Conservation (phyloP, 495 filamentous ascomycete genomes). For the Immersiella caudata region DNA sequence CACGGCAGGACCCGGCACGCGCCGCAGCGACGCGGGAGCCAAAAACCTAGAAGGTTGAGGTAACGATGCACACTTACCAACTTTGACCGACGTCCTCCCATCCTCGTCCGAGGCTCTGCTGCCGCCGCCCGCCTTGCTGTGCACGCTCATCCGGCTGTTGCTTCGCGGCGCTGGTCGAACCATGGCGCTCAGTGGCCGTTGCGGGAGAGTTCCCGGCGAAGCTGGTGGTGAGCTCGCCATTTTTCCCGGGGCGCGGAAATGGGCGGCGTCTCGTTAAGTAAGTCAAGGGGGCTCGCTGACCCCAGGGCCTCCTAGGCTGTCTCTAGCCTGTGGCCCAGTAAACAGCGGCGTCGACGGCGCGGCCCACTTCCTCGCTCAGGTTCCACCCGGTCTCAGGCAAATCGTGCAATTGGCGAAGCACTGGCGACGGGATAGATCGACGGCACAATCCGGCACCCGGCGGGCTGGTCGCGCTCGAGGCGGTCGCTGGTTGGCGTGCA, state of each 20-base stretch:
- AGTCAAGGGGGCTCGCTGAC: conserved; percentile 2
- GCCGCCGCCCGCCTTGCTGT: conserved; percentile 74
- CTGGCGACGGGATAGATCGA: neutral
- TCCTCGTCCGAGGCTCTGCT: conserved; percentile 94
- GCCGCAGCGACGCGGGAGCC: neutral
- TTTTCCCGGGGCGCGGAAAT: conserved; percentile 25
- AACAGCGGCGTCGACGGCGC: conserved; percentile 13
- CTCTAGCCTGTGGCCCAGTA: conserved; percentile 7
- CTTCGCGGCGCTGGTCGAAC: conserved; percentile 76
- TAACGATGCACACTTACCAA: conserved; percentile 77
- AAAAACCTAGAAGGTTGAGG: neutral
- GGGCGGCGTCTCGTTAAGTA: conserved; percentile 33
- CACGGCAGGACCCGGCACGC: conserved; percentile 19
- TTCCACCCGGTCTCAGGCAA: conserved; percentile 17
- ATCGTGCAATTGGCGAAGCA: neutral
- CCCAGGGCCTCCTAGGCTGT: neutral
- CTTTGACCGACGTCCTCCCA: conserved; percentile 95
- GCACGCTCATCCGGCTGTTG: conserved; percentile 87
- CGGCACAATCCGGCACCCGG: conserved; percentile 5
- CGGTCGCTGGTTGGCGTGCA: conserved; percentile 12
- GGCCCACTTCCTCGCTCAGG: conserved; percentile 13
- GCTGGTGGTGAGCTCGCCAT: conserved; percentile 62
- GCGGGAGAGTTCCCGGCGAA: conserved; percentile 53
- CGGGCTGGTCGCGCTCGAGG: conserved; percentile 1
- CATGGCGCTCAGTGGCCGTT: conserved; percentile 84